Base-by-base conservation (phyloP, 2,329 filamentous ascomycete genomes). In the Mycogone perniciosa region DNA sequence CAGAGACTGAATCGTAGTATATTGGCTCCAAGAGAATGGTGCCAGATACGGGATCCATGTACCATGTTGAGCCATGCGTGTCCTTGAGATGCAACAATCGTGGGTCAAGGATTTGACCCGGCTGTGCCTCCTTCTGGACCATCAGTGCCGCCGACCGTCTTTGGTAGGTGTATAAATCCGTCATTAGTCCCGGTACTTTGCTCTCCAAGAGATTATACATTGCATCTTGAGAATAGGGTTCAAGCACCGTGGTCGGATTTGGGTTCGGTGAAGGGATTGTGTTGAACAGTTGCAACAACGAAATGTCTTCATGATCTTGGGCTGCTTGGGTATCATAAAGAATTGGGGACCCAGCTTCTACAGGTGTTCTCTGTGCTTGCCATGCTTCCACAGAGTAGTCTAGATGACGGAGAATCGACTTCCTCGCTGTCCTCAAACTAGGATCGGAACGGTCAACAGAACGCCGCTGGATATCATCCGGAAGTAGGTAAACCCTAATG, bases 81-180 rank as follows among this genome's bases (percentile, higher is more conserved):
- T 87, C 84, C 2, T 62, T 60, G 1, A 81, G 72, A 4, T 69
- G 58, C 46, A 83, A 76, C 2, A 95, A 71, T 5, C 91, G 80
- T 7, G 91, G 89, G 65, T 96, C 91, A 7, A 90, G 68, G 5
- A 81, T 71, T 30, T 79, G 72, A 5, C 76, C 75, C 0, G 86
- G 82, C 26, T 82, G 76, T 5, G 77, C 68, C 67, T 97, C 92
- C 48, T 85, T 83, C 63, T 93, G 85, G 13, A 96, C 70, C 90
- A 97, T 96, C 30, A 85, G 65, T 4, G 88, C 88, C 1, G 86
- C 85, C 1, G 90, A 92, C 41, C 85, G 79, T 46, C 84, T 78
- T 64, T 97, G 92, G 59, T 95, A 95, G 0, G 80, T 76, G 62
- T 93, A 88, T 0, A 96, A 71, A 0, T 70, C 69, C 0, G 88